Evolutionary conservation across 139 green algal species (phyloP).

Genomic region (Astrephomene gubernaculifera): DNA sequence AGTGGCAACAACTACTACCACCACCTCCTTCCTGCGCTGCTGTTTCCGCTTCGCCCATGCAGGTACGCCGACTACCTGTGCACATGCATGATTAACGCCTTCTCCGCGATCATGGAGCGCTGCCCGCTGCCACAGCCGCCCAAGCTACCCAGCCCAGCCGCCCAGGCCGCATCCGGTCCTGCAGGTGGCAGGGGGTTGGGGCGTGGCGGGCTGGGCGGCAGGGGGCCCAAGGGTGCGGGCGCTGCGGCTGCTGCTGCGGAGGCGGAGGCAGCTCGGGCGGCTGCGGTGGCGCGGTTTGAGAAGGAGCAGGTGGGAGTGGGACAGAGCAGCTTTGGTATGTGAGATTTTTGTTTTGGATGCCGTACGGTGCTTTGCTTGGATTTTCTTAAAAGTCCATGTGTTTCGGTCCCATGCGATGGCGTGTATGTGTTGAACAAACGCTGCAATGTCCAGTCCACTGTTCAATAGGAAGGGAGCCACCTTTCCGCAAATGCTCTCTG

Average conservation of each 20-base stretch:
- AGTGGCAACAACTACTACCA: no score
- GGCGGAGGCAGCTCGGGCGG: neutral
- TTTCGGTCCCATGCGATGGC: no score
- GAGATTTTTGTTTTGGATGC: neutral
- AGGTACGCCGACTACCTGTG: constrained; percentile 49
- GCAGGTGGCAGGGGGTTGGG: neutral
- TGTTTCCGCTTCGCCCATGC: no score
- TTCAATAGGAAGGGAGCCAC: no score
- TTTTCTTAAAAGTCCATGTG: no score
- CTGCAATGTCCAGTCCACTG: no score
- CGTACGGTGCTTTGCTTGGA: no score
- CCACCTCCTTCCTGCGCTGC: no score
- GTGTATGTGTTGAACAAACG: no score
- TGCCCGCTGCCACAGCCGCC: neutral
- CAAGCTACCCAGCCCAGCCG: neutral
- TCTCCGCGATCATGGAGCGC: neutral
- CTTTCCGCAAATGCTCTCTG: no score
- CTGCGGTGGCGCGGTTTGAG: neutral
- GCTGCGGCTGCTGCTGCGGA: neutral
- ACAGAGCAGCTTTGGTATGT: neutral
- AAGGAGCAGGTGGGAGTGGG: constrained; percentile 9
- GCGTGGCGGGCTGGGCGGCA: neutral
- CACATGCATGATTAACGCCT: neutral
- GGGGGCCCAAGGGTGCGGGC: neutral
- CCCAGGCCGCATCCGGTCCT: neutral